Percentiles rank a stretch among this genome's conserved stretches.
phyloP scores from a whole-genome alignment of 139 green algal species.

The Diplosphaera chodatii region DNA sequence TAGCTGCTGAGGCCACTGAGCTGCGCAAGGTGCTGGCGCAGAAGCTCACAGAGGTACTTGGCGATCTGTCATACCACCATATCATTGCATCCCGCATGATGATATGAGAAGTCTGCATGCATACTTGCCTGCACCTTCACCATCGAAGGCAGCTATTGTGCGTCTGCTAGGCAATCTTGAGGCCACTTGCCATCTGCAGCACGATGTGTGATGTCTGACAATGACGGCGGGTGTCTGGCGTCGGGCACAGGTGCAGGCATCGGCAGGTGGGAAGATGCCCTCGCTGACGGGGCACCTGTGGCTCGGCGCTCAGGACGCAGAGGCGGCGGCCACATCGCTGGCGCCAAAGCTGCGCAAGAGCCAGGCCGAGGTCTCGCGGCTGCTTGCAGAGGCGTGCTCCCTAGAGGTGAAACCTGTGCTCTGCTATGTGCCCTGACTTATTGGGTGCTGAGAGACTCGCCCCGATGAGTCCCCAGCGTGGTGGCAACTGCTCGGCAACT shows the following conservation, averaged over 20 bases:
- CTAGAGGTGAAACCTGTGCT: constrained; percentile 42
- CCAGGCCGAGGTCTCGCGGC: constrained; percentile 42
- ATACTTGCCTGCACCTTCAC: no score
- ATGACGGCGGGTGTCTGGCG: constrained; percentile 26
- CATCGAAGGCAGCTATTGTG: no score
- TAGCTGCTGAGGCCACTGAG: not conserved
- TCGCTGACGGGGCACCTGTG: constrained; percentile 54
- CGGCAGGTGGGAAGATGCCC: not conserved
- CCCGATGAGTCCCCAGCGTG: no score
- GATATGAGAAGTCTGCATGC: no score
- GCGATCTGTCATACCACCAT: constrained; percentile 17
- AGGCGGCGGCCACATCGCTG: constrained; percentile 58
- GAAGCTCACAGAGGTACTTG: constrained; percentile 44
- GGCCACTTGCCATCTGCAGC: no score
- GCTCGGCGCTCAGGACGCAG: constrained; percentile 68
- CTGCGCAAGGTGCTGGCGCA: constrained; percentile 52
- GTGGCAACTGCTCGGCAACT: not conserved
- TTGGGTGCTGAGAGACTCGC: no score
- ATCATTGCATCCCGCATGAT: no score
- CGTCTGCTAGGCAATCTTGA: no score
- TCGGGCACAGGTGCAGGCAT: not conserved
- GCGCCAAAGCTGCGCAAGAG: constrained; percentile 75
- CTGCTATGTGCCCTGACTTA: no score
- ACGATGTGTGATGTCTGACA: no score
- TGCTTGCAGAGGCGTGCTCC: constrained; percentile 72